Conservation (phyloP, 2,329 filamentous ascomycete species). For the Ophiostoma australiae region DNA sequence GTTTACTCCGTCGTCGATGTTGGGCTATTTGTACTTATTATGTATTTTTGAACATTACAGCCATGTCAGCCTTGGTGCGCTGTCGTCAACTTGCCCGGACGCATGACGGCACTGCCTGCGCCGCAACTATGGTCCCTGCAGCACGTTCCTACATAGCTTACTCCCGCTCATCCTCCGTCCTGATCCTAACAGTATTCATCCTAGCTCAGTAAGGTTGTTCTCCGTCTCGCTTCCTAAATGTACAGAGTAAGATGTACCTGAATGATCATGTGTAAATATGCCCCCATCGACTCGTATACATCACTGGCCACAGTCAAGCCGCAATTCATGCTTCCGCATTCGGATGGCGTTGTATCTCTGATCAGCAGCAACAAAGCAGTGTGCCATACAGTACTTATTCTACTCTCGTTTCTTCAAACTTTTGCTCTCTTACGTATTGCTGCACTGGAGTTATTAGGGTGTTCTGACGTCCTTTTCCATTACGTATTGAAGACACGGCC, state of each 20-base stretch:
- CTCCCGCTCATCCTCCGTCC: neutral
- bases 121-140: conserved; percentile 1
- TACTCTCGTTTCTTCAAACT: neutral
- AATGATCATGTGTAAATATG: neutral
- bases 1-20: neutral
- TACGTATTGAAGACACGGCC: neutral
- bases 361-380: neutral
- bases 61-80: neutral
- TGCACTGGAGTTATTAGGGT: neutral
- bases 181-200: neutral
- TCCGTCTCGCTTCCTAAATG: neutral
- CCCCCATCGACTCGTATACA: neutral
- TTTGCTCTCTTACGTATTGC: neutral
- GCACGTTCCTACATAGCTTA: neutral
- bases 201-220: neutral
- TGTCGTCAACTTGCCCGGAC: neutral
- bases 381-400: neutral
- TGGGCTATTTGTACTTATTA: neutral
- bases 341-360: neutral
- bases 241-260: neutral
- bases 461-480: neutral
- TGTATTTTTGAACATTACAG: no score
- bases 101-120: neutral
- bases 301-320: neutral
- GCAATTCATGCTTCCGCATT: neutral